Conservation (phyloP, 2,329 filamentous ascomycete genomes). For the Zasmidium citrigriseum region DNA sequence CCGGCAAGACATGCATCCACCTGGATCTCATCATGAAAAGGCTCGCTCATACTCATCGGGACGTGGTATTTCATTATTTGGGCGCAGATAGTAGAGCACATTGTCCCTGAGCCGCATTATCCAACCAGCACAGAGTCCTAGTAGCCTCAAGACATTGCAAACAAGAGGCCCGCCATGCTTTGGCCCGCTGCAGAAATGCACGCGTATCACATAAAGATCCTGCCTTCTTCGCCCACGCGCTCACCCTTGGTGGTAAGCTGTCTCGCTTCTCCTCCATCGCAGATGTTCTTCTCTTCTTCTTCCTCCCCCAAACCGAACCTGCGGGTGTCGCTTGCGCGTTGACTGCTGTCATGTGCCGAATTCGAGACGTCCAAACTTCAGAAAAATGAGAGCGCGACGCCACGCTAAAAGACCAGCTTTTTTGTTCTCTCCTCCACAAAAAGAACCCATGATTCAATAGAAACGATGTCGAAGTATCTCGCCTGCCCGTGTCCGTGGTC, state of each 20-base stretch:
- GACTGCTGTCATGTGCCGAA: not conserved
- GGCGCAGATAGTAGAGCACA: not conserved
- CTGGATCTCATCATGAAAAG: too few species aligned
- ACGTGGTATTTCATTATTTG: not conserved
- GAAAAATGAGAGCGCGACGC: constrained; percentile 5
- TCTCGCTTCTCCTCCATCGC: not conserved
- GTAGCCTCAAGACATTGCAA: not conserved
- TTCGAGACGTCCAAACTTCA: not conserved
- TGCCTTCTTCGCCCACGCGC: not conserved
- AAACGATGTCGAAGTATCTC: constrained; percentile 10
- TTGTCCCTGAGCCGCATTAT: not conserved
- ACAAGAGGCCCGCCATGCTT: not conserved
- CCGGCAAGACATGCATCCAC: too few species aligned
- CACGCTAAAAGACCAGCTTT: constrained; percentile 25
- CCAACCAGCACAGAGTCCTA: not conserved
- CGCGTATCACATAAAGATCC: not conserved
- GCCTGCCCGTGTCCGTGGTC: constrained; percentile 7
- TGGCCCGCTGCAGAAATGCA: not conserved
- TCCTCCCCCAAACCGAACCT: not conserved
- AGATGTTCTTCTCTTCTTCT: not conserved
- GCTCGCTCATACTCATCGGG: too few species aligned
- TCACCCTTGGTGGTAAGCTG: not conserved
- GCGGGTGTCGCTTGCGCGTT: not conserved
- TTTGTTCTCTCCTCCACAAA: constrained; percentile 14
- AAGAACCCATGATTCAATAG: constrained; percentile 7